Percentiles rank a stretch among this genome's conserved stretches.
phyloP scores from a whole-genome alignment of 495 filamentous ascomycete genomes.

The Hyaloscypha variabilis region DNA sequence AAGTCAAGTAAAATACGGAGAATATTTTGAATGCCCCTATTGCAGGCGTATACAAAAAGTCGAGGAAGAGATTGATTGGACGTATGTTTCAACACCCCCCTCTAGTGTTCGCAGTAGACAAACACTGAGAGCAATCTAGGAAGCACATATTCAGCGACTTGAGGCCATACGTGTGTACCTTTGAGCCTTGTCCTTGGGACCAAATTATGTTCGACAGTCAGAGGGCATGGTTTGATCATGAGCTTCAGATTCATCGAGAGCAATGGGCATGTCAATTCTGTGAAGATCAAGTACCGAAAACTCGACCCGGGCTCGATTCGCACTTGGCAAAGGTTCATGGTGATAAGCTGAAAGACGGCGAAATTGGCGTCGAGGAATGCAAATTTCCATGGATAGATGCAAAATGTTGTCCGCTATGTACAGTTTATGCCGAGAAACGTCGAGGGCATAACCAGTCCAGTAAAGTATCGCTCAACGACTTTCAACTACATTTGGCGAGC shows the following conservation, averaged over 20 bases:
- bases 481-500: no score
- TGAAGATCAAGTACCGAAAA: no score
- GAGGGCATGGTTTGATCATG: background rate
- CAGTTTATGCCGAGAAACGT: no score
- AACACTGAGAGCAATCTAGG: background rate
- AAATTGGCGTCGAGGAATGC: no score
- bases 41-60: background rate
- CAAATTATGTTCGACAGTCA: background rate
- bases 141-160: background rate
- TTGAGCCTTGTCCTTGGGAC: background rate
- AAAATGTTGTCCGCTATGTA: no score
- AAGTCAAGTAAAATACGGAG: background rate
- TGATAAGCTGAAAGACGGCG: no score
- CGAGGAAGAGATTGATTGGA: background rate
- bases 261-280: background rate
- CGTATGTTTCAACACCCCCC: background rate
- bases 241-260: background rate
- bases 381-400: no score
- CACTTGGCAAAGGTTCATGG: no score
- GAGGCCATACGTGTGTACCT: background rate
- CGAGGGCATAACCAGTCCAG: no score
- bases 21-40: background rate
- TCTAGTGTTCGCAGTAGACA: slow-evolving; percentile 23
- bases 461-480: no score
- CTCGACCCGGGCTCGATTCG: no score